phyloP scores from a whole-genome alignment of 2,329 filamentous ascomycete genomes.

The Plenodomus lindquistii region DNA sequence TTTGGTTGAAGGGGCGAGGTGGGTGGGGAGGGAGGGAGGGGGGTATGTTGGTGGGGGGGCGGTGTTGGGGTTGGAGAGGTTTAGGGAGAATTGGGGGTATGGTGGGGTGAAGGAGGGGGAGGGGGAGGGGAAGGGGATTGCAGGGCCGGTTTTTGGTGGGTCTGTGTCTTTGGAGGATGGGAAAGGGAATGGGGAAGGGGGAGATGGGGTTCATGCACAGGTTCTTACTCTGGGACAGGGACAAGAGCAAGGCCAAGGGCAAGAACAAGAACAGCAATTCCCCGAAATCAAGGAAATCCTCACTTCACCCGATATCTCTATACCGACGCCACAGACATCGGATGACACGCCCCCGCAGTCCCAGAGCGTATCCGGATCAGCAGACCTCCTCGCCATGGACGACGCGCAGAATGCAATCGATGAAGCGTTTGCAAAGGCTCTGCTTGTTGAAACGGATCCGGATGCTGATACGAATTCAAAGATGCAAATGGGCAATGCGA shows the following conservation, averaged over 20 bases:
- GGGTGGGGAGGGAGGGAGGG: neutral
- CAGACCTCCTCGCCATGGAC: neutral
- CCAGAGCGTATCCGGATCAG: no score
- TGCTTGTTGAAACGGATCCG: neutral
- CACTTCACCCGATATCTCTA: no score
- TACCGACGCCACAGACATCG: no score
- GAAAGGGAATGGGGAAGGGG: neutral
- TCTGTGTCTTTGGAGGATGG: no score
- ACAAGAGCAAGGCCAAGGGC: no score
- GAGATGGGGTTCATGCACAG: no score
- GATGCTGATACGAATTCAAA: neutral
- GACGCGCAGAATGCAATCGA: neutral
- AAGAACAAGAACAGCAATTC: no score
- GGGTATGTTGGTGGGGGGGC: constrained; percentile 4
- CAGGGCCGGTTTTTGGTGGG: neutral
- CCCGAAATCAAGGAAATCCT: no score
- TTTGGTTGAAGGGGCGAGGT: constrained; percentile 1
- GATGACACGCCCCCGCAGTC: no score
- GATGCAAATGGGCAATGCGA: neutral
- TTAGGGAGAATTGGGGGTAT: neutral
- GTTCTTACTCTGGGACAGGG: no score
- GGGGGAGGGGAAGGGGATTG: neutral
- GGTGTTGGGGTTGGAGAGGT: neutral
- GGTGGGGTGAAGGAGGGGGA: neutral
- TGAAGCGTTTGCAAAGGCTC: neutral